These are phyloP conservation scores for Rhododendron ovatum DNA, from an alignment of 148 eudicot species.

Conservation along the genomic window DNA sequence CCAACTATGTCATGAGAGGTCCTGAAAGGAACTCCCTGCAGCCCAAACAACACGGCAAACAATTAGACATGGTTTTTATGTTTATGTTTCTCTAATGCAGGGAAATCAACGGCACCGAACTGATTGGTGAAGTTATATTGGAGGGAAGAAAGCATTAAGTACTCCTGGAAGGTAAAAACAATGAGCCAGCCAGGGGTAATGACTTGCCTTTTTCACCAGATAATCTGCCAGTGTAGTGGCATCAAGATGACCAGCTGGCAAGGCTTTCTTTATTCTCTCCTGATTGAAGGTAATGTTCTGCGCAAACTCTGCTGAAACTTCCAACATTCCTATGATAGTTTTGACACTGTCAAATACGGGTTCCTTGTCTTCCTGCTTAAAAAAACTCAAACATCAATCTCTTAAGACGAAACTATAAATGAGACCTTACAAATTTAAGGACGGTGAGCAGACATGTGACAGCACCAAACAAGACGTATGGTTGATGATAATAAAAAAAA, in stretches of 20 bases:
- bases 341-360: constrained; percentile 92
- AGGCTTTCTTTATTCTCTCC: constrained; percentile 65
- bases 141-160: background rate
- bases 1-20: constrained; percentile 97
- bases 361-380: constrained; percentile 89
- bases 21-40: constrained; percentile 94
- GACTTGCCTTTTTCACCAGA: constrained; percentile 86
- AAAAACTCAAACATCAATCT: background rate
- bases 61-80: background rate
- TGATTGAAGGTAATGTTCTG: constrained; percentile 74
- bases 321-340: constrained; percentile 84
- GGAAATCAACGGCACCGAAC: constrained; percentile 1
- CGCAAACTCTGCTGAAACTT: constrained; percentile 90
- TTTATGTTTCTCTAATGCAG: background rate
- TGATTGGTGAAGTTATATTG: background rate
- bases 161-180: background rate
- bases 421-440: background rate
- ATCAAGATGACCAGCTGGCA: constrained; percentile 99
- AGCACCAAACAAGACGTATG: background rate
- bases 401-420: background rate
- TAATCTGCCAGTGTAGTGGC: constrained; percentile 99
- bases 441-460: background rate
- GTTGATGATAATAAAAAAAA: background rate
- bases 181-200: background rate
- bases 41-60: background rate